phyloP scores from a whole-genome alignment of 2,329 filamentous ascomycete genomes.

The Xylariaceae sp. region DNA sequence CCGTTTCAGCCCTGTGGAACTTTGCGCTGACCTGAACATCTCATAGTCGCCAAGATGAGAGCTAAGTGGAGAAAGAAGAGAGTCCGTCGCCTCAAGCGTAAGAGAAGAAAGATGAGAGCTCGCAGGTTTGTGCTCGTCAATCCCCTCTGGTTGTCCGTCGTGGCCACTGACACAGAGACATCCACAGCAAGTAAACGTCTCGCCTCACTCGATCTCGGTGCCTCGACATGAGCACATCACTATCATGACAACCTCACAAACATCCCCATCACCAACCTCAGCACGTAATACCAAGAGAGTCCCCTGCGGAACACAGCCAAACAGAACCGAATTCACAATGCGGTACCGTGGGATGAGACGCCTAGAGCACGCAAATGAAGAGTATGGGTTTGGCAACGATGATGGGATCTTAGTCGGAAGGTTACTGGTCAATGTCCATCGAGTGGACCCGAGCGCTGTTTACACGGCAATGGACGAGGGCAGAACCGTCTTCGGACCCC shows the following conservation, averaged over 20 bases:
- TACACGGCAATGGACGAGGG: conserved; percentile 20
- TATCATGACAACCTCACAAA: conserved; percentile 34
- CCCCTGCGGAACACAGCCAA: conserved; percentile 7
- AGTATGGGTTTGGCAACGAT: conserved; percentile 31
- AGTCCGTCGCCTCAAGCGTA: conserved; percentile 97
- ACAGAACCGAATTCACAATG: background rate
- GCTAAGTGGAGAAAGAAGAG: conserved; percentile 99
- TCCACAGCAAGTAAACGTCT: conserved; percentile 41
- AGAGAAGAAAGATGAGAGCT: conserved; percentile 99
- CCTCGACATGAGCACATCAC: conserved; percentile 27
- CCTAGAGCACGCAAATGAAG: conserved; percentile 19
- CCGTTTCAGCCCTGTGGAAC: background rate
- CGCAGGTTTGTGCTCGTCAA: conserved; percentile 68
- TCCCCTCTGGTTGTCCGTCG: background rate
- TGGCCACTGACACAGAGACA: background rate
- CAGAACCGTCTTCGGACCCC: conserved; percentile 13
- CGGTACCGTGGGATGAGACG: conserved; percentile 2
- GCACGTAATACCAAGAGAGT: conserved; percentile 18
- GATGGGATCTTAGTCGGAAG: conserved; percentile 27
- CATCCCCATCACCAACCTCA: conserved; percentile 30
- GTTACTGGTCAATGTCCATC: conserved; percentile 29
- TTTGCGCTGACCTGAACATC: conserved; percentile 16
- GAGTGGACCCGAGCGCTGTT: conserved; percentile 27
- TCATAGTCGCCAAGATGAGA: conserved; percentile 60
- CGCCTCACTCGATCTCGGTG: conserved; percentile 38